Percentiles rank a stretch among this genome's conserved stretches.
Evolutionary conservation across 208 protist genomes (phyloP).

Genomic region (Acanthamoeba royreba): DNA sequence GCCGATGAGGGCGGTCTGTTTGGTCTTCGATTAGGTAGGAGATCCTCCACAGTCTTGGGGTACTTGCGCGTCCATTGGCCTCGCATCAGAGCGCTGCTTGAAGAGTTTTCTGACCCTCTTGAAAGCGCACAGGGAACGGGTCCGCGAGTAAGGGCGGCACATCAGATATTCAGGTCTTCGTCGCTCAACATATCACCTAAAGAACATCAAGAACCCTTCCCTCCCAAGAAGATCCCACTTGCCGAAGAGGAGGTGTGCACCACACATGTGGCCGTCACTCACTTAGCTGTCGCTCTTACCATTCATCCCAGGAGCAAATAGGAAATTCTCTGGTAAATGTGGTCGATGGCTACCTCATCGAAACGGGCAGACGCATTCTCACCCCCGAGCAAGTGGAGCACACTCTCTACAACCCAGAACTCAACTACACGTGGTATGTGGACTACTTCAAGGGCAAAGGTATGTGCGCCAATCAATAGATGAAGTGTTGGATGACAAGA

Average conservation of each 20-base stretch:
- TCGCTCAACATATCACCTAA: background rate
- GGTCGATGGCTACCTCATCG: background rate
- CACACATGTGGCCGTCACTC: too few species aligned
- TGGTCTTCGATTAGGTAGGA: background rate
- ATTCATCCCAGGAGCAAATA: constrained; percentile 21
- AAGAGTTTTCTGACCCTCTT: too few species aligned
- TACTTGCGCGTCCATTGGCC: too few species aligned
- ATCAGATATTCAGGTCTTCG: background rate
- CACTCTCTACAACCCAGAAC: constrained; percentile 14
- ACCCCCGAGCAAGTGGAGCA: background rate
- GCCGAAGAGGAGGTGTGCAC: background rate
- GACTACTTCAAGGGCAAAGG: constrained; percentile 44
- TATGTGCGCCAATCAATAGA: background rate
- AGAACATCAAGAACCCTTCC: background rate
- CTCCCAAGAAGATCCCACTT: background rate
- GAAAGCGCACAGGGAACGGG: too few species aligned
- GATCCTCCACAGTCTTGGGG: too few species aligned
- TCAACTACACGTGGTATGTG: constrained; percentile 8
- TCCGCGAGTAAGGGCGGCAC: background rate
- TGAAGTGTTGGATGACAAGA: background rate
- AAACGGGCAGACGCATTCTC: background rate
- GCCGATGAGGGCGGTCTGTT: background rate
- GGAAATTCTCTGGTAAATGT: background rate
- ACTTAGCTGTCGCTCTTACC: too few species aligned
- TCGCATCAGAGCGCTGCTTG: too few species aligned